A percentile compares a stretch with the other conserved stretches of the same genome.
These are phyloP conservation scores for Phylloporus rhodoxanthus DNA, from an alignment of 768 basidiomycete genomes.

Conservation along the genomic window DNA sequence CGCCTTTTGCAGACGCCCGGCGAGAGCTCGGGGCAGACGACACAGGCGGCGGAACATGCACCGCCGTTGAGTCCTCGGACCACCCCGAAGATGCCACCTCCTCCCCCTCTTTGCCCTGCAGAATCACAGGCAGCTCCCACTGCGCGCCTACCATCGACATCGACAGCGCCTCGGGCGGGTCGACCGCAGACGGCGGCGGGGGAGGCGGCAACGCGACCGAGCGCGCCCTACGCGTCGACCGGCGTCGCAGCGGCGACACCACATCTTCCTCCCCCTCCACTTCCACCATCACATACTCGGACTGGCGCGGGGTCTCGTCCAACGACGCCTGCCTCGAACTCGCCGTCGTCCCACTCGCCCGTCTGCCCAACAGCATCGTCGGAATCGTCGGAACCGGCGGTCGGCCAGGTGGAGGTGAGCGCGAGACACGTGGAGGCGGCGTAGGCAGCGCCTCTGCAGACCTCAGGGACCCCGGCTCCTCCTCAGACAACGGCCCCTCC, in stretches of 20 bases:
- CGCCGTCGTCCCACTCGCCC: constrained; percentile 31
- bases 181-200: constrained; percentile 35
- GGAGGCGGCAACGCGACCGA: constrained; percentile 30
- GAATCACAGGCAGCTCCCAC: constrained; percentile 64
- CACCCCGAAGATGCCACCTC: constrained; percentile 52
- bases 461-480: constrained; percentile 41
- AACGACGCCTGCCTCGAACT: constrained; percentile 38
- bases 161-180: constrained; percentile 31
- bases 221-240: constrained; percentile 24
- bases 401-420: constrained; percentile 31
- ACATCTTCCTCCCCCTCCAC: constrained; percentile 38
- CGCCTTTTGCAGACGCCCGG: constrained; percentile 6
- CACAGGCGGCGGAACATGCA: constrained; percentile 23
- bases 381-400: constrained; percentile 36
- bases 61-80: constrained; percentile 51
- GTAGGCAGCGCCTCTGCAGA: constrained; percentile 36
- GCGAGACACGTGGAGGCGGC: constrained; percentile 41
- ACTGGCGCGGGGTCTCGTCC: constrained; percentile 31
- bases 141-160: constrained; percentile 35
- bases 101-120: constrained; percentile 41
- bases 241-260: constrained; percentile 36
- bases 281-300: constrained; percentile 63
- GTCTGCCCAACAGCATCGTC: constrained; percentile 29
- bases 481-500: constrained; percentile 29
- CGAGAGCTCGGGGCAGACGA: constrained; percentile 5